Evolutionary conservation across 2,329 filamentous ascomycete genomes (phyloP).

Genomic region (Byssochlamys sp.): DNA sequence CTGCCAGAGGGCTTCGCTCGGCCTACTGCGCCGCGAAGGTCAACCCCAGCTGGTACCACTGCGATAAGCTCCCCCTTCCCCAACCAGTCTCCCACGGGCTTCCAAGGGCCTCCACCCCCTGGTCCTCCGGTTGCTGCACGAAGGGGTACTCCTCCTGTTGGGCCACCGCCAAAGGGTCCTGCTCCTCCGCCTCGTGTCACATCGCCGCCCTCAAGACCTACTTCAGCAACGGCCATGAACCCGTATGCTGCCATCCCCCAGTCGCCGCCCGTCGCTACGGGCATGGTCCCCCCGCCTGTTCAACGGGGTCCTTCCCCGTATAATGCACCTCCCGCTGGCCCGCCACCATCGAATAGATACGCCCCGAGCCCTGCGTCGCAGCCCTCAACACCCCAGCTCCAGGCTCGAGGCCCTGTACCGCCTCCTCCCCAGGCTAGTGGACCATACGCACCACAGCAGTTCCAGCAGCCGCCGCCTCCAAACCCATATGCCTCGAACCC

Average conservation of each 20-base stretch:
- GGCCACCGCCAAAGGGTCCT: constrained; percentile 45
- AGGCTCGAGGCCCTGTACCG: constrained; percentile 40
- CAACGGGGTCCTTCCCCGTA: constrained; percentile 76
- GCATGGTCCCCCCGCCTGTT: constrained; percentile 48
- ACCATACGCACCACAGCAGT: constrained; percentile 52
- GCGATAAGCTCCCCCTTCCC: constrained; percentile 68
- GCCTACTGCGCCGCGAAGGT: constrained; percentile 58
- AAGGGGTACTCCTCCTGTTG: constrained; percentile 51
- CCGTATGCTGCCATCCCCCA: constrained; percentile 30
- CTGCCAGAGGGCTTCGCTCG: constrained; percentile 73
- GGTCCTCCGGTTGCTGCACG: constrained; percentile 49
- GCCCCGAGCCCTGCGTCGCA: constrained; percentile 57
- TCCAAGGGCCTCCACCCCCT: constrained; percentile 44
- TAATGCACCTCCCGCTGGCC: constrained; percentile 62
- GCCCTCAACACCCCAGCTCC: constrained; percentile 37
- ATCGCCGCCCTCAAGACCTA: neutral
- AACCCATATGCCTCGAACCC: constrained; percentile 38
- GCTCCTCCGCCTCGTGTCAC: neutral
- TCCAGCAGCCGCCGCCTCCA: constrained; percentile 25
- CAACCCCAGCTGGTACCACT: constrained; percentile 56
- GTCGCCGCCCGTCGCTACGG: constrained; percentile 33
- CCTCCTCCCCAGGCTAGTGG: constrained; percentile 35
- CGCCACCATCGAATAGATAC: constrained; percentile 66
- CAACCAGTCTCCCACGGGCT: constrained; percentile 45
- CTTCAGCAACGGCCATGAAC: constrained; percentile 28